phyloP scores from a whole-genome alignment of 495 filamentous ascomycete genomes.

The Sporormia fimetaria region DNA sequence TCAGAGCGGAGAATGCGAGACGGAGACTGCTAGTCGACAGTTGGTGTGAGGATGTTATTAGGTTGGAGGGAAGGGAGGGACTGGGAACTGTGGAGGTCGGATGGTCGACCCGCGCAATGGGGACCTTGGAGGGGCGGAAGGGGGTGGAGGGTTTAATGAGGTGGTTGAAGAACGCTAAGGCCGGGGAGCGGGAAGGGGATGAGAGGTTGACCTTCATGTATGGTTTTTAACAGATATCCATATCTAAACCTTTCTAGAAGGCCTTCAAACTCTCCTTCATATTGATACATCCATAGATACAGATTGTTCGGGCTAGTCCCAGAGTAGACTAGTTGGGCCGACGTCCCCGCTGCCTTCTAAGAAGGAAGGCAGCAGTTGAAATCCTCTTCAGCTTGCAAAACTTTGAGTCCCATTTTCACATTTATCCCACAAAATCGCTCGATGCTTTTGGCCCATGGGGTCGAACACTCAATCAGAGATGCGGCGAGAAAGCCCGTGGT shows the following conservation, averaged over 20 bases:
- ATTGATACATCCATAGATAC: too few relatives aligned
- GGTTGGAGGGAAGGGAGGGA: constrained; percentile 14
- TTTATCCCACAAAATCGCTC: too few relatives aligned
- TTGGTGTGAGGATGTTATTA: constrained; percentile 28
- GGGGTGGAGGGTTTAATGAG: neutral
- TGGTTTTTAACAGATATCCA: constrained; percentile 6
- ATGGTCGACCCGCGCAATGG: constrained; percentile 1
- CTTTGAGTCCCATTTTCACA: too few relatives aligned
- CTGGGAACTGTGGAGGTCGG: constrained; percentile 11
- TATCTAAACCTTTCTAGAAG: neutral
- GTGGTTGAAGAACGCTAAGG: constrained; percentile 14
- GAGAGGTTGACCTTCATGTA: constrained; percentile 24
- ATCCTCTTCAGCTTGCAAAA: too few relatives aligned
- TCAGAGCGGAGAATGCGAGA: constrained; percentile 32
- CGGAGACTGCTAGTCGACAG: constrained; percentile 16
- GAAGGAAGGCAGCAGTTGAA: too few relatives aligned
- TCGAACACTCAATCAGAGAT: too few relatives aligned
- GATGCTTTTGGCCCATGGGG: too few relatives aligned
- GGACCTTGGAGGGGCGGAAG: neutral
- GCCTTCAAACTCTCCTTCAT: too few relatives aligned
- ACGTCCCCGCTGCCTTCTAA: too few relatives aligned
- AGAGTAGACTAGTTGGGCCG: too few relatives aligned
- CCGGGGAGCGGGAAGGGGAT: constrained; percentile 18
- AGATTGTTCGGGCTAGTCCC: too few relatives aligned
- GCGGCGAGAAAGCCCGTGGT: too few relatives aligned